phyloP scores from a whole-genome alignment of 257 asterid species.

The Nicotiana knightiana region DNA sequence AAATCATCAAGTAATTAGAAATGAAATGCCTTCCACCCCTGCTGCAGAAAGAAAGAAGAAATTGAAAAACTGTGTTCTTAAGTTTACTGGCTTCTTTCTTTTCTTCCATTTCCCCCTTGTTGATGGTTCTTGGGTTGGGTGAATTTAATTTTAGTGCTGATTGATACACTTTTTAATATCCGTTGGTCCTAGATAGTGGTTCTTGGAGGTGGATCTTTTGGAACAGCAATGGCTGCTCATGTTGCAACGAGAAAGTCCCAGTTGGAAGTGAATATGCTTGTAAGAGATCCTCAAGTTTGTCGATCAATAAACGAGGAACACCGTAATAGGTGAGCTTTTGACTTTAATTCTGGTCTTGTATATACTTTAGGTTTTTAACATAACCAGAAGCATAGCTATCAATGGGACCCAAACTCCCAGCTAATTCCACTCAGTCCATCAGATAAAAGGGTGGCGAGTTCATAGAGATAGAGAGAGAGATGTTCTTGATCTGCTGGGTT shows the following conservation, averaged over 20 bases:
- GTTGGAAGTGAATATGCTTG: slow-evolving; percentile 70
- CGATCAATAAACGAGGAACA: slow-evolving; percentile 53
- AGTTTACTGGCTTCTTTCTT: not conserved
- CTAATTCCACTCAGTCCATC: not conserved
- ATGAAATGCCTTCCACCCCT: not conserved
- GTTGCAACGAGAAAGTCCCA: slow-evolving; percentile 66
- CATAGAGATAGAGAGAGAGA: not conserved
- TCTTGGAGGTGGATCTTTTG: slow-evolving; percentile 96
- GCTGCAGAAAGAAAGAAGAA: slow-evolving; percentile 2
- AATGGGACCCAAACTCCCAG: not conserved
- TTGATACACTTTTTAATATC: slow-evolving; percentile 5
- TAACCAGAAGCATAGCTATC: not conserved
- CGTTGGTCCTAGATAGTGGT: slow-evolving; percentile 60
- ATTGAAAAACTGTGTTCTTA: not conserved
- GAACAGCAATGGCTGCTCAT: slow-evolving; percentile 95
- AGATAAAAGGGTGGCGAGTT: not conserved
- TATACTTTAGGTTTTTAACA: not conserved
- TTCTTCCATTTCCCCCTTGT: not conserved
- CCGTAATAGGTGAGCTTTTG: slow-evolving; percentile 44
- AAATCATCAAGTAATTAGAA: not conserved
- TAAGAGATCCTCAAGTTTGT: slow-evolving; percentile 70
- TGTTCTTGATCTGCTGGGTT: not conserved
- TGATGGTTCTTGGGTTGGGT: not conserved
- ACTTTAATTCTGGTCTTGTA: not conserved
- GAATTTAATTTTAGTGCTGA: not conserved